Evolutionary conservation across 257 asterid species (phyloP).

Genomic region (Ophiorrhiza pumila): DNA sequence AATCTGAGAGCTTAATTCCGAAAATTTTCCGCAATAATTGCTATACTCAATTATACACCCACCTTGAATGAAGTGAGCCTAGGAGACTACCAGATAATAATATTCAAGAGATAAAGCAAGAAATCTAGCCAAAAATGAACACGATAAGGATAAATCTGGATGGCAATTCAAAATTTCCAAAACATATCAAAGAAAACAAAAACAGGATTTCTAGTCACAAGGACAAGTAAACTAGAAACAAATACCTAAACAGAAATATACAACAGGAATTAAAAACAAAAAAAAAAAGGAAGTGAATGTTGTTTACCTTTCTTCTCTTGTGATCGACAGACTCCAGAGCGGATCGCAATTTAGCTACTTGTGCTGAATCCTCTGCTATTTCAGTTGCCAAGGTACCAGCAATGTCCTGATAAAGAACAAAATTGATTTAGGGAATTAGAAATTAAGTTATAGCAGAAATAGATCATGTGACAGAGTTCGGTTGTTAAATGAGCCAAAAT

Average conservation of each 20-base stretch:
- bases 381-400: conserved; percentile 98
- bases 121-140: background rate
- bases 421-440: background rate
- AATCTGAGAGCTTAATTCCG: background rate
- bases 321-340: conserved; percentile 98
- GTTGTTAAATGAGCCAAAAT: background rate
- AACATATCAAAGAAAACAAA: background rate
- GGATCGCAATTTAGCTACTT: conserved; percentile 93
- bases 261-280: background rate
- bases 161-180: background rate
- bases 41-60: background rate
- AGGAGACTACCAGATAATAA: background rate
- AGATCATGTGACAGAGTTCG: background rate
- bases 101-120: background rate
- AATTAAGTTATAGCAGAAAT: background rate
- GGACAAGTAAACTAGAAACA: background rate
- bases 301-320: conserved; percentile 87
- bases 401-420: conserved; percentile 60
- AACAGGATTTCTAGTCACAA: background rate
- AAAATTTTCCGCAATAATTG: background rate
- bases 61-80: background rate
- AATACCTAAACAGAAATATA: background rate
- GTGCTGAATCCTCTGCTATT: conserved; percentile 84
- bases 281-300: background rate
- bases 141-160: background rate